A percentile compares a stretch with the other conserved stretches of the same genome.
These are phyloP conservation scores for Microdochium trichocladiopsis DNA, from an alignment of 2,329 filamentous ascomycete species.

Conservation along the genomic window DNA sequence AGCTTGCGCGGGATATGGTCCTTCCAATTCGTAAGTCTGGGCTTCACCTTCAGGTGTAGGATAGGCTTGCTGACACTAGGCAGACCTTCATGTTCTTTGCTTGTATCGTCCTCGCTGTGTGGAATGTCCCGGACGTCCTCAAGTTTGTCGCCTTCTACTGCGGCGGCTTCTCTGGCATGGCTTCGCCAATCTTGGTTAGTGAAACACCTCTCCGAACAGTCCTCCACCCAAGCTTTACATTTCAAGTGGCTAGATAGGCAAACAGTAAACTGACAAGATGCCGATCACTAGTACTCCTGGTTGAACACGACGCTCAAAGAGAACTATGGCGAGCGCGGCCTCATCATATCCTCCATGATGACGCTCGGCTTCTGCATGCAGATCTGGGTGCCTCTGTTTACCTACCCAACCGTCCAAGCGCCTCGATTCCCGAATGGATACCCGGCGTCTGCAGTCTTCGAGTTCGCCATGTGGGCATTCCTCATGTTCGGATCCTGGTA, in stretches of 20 bases:
- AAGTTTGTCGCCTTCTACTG: constrained; percentile 23
- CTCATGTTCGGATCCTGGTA: constrained; percentile 18
- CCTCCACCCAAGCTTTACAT: not conserved
- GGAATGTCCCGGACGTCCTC: constrained; percentile 18
- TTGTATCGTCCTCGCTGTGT: constrained; percentile 17
- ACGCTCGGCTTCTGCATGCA: constrained; percentile 23
- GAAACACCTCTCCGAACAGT: not conserved
- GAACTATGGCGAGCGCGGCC: constrained; percentile 21
- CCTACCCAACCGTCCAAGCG: constrained; percentile 17
- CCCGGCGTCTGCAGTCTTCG: constrained; percentile 14
- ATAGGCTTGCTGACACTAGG: too few species aligned
- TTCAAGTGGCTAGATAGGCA: too few species aligned
- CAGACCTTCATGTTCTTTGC: constrained; percentile 14
- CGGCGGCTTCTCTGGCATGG: constrained; percentile 20
- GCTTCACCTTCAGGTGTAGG: too few species aligned
- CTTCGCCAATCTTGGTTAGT: constrained; percentile 15
- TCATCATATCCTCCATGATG: constrained; percentile 25
- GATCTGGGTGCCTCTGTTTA: constrained; percentile 21
- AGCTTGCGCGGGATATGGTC: constrained; percentile 19
- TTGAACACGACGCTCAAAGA: constrained; percentile 21
- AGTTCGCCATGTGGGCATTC: constrained; percentile 16
- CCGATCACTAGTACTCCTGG: constrained; percentile 17
- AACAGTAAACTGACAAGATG: not conserved
- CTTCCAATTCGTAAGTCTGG: constrained; percentile 10
- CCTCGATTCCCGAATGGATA: constrained; percentile 17